Conservation (phyloP, 805 yeast genomes). For the Candida coleopterorum region DNA sequence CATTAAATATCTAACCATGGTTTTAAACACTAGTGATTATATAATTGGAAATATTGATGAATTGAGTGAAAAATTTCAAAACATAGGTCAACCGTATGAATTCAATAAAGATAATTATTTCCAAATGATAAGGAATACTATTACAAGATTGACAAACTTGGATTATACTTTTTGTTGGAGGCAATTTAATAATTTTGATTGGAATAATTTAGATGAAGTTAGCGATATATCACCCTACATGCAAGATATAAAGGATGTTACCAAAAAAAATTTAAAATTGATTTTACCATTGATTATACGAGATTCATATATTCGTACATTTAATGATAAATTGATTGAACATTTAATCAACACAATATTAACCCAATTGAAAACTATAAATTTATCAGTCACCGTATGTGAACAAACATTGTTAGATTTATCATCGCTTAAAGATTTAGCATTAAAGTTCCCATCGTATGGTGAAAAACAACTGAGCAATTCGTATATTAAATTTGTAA, state of each 20-base stretch:
- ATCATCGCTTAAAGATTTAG: constrained; percentile 53
- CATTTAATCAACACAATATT: constrained; percentile 51
- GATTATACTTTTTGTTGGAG: constrained; percentile 75
- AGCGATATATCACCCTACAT: constrained; percentile 72
- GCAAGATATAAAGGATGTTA: constrained; percentile 46
- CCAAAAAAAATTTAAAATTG: constrained; percentile 37
- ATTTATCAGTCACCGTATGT: constrained; percentile 57
- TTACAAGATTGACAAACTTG: constrained; percentile 48
- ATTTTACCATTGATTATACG: constrained; percentile 59
- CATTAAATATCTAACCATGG: constrained; percentile 59
- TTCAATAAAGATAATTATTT: constrained; percentile 59
- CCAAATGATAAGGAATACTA: constrained; percentile 53
- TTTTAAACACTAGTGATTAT: constrained; percentile 87
- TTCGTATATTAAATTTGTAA: constrained; percentile 40
- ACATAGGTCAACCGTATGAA: constrained; percentile 30
- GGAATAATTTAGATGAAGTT: constrained; percentile 62
- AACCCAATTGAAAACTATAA: constrained; percentile 52
- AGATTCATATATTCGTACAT: constrained; percentile 64
- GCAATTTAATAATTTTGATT: constrained; percentile 70
- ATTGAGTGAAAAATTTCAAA: constrained; percentile 56
- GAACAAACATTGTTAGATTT: constrained; percentile 80
- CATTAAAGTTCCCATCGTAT: constrained; percentile 40
- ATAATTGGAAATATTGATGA: constrained; percentile 75
- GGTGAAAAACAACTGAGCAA: constrained; percentile 26
- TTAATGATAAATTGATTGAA: constrained; percentile 75